phyloP scores from a whole-genome alignment of 179 eudicot species.

The Drosera spatulata region DNA sequence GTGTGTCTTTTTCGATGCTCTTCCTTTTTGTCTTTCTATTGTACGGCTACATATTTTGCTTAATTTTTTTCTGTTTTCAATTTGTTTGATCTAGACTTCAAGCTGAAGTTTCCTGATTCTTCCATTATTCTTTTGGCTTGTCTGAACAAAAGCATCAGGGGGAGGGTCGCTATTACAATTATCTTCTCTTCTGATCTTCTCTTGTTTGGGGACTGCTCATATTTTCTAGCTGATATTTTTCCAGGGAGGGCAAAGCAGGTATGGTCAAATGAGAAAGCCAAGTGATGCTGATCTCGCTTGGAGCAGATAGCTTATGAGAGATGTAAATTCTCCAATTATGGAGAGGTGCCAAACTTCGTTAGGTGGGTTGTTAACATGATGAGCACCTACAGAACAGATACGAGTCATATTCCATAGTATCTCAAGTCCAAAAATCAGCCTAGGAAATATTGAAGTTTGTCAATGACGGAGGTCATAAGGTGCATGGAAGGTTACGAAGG shows the following conservation, averaged over 20 bases:
- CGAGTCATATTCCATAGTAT: no score
- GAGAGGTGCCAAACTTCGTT: no score
- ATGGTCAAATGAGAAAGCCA: conserved; percentile 38
- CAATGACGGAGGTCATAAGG: no score
- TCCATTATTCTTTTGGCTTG: neutral
- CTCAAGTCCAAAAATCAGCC: no score
- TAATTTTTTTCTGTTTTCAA: neutral
- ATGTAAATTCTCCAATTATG: neutral
- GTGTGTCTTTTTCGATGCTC: no score
- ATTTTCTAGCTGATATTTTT: conserved; percentile 1
- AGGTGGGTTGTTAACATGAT: no score
- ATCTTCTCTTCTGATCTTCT: neutral
- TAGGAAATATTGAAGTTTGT: no score
- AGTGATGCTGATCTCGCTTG: neutral
- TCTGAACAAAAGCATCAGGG: neutral
- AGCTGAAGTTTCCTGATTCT: no score
- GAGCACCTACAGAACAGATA: no score
- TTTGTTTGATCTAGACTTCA: neutral
- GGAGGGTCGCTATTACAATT: neutral
- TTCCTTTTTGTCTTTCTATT: neutral
- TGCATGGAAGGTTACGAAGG: no score
- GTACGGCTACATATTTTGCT: neutral
- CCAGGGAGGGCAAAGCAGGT: conserved; percentile 57
- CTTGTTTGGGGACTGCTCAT: neutral
- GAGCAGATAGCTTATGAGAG: neutral